Evolutionary conservation across 345 rosid genomes (phyloP), one percentile per base, ranked within the genome.

Genomic region (Aethionema arabicum): DNA sequence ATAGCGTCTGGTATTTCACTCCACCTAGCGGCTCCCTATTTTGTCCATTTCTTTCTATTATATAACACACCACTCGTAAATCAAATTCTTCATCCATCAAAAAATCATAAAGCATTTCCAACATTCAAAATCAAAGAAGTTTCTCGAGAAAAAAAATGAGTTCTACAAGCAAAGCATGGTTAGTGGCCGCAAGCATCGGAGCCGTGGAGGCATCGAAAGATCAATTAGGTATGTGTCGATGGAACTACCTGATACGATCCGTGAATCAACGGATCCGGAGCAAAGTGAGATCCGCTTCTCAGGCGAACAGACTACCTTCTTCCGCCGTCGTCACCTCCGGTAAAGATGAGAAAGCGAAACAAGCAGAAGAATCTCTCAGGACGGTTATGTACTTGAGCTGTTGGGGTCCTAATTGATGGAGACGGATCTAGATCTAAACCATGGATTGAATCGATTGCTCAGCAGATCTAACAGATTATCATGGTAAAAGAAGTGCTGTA

Each of bases 321-420:
- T 35, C 38, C 38, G 3, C 38, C 38, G 38, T 53, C 15, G 59
- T 46, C 8, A 21, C 27, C 27, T 44, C 62, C 51, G 16, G 40
- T 46, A 30, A 54, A 6, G 49, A 30, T 38, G 78, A 78, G 8
- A 79, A 69, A 70, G 31, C 68, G 4, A 82, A 76, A 68, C 76
- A 73, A 53, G 78, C 87, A 0, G 91, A 89, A 52, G 95, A 89
- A 59, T 84, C 96, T 31, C 79, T 89, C 0, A 69, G 95, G 60
- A 89, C 83, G 4, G 77, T 89, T 37, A 86, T 89, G 95, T 89
- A 69, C 49, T 76, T 89, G 82, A 86, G 95, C 72, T 89, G 93
- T 44, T 89, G 96, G 96, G 91, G 81, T 72, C 95, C 87, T 32
- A 78, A 72, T 27, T 72, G 31, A 68, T 5, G 11, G 3, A 40